phyloP scores from a whole-genome alignment of 345 rosid species.

The Anacardium occidentale region DNA sequence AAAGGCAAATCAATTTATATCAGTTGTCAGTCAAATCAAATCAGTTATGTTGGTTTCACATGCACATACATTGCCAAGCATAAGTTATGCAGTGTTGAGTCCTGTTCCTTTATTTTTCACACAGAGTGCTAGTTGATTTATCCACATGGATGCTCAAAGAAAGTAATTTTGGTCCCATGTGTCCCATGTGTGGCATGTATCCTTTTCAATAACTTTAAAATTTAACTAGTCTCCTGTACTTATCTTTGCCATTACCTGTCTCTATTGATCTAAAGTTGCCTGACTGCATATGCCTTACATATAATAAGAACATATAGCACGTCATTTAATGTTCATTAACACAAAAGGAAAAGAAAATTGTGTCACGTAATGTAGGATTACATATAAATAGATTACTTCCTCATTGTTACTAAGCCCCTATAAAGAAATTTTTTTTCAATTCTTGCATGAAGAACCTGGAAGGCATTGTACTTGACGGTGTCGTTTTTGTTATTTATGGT shows the following conservation, averaged over 20 bases:
- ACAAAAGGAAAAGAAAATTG: neutral
- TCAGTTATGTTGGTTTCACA: neutral
- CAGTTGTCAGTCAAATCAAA: neutral
- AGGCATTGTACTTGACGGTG: neutral
- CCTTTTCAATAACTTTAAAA: neutral
- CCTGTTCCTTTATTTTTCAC: neutral
- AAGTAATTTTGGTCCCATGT: slow-evolving; percentile 6
- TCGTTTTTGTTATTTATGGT: no score
- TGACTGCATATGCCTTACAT: neutral
- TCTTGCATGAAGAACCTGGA: neutral
- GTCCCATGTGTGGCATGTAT: neutral
- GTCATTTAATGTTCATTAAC: neutral
- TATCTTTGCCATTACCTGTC: neutral
- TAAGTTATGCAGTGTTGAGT: neutral
- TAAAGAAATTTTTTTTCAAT: neutral
- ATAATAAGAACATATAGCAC: neutral
- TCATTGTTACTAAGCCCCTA: no score
- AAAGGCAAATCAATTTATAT: neutral
- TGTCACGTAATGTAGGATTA: neutral
- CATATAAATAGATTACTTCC: neutral
- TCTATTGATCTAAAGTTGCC: neutral
- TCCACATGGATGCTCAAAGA: neutral
- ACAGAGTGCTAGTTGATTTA: neutral
- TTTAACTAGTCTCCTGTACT: neutral
- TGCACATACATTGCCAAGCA: no score